Conservation (phyloP, 805 yeast species). For the Lachancea fermentati region DNA sequence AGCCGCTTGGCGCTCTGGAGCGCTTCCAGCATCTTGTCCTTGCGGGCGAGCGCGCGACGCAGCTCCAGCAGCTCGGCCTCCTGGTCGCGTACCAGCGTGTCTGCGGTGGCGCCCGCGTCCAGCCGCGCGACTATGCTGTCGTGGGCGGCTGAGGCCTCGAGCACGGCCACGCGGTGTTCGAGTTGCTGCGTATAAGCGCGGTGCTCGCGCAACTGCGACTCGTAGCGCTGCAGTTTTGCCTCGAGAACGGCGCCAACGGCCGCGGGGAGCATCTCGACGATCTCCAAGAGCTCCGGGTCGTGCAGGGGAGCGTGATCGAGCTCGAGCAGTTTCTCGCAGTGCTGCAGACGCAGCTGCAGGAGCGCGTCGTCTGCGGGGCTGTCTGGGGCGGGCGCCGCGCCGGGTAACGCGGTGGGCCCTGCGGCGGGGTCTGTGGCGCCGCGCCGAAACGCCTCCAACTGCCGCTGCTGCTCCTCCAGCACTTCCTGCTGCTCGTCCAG, state of each 20-base stretch:
- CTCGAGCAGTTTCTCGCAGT: slow-evolving; percentile 58
- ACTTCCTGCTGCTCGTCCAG: slow-evolving; percentile 58
- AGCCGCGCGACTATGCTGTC: not conserved
- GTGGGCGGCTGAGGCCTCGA: slow-evolving; percentile 14
- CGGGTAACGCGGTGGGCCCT: too few relatives aligned
- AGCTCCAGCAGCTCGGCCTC: slow-evolving; percentile 65
- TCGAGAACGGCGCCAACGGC: slow-evolving; percentile 33
- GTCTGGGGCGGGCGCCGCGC: not conserved
- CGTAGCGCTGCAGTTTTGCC: slow-evolving; percentile 23
- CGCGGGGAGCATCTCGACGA: slow-evolving; percentile 53
- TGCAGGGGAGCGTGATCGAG: slow-evolving; percentile 46
- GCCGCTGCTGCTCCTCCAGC: too few relatives aligned
- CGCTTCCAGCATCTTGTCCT: slow-evolving; percentile 74
- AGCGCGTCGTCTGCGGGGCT: slow-evolving; percentile 47
- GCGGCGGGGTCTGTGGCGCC: too few relatives aligned
- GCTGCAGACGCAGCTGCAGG: slow-evolving; percentile 62
- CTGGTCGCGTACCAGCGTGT: slow-evolving; percentile 44
- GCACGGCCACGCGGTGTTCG: slow-evolving; percentile 14
- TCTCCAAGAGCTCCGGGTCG: slow-evolving; percentile 52
- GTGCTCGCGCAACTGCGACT: slow-evolving; percentile 31
- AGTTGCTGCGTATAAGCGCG: slow-evolving; percentile 17
- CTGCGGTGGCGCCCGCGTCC: slow-evolving; percentile 1
- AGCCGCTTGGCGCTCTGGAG: slow-evolving; percentile 59
- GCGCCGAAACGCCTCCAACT: too few relatives aligned
- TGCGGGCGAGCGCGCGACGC: slow-evolving; percentile 56